phyloP scores from a whole-genome alignment of 805 yeast genomes.

The Maudiozyma barnettii region DNA sequence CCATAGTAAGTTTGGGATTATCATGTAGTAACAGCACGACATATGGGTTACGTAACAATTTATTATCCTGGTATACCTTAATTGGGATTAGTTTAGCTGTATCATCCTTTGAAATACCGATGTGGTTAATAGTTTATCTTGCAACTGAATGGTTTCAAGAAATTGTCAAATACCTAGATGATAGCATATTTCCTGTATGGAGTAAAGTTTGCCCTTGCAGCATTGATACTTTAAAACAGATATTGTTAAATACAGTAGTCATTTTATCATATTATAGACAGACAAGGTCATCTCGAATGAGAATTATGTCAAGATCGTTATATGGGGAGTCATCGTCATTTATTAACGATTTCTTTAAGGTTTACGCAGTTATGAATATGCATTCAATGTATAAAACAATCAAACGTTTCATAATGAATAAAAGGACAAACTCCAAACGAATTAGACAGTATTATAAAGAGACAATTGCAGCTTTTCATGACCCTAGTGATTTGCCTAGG shows the following conservation, averaged over 20 bases:
- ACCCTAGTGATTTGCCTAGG: constrained; percentile 1
- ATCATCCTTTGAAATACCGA: neutral
- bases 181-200: neutral
- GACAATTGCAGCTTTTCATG: neutral
- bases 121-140: neutral
- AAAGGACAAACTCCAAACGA: neutral
- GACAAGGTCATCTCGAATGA: too few relatives aligned
- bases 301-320: neutral
- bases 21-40: neutral
- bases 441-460: neutral
- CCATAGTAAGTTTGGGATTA: neutral
- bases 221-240: neutral
- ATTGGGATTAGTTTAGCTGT: neutral
- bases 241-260: neutral
- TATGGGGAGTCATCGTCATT: neutral
- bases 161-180: too few relatives aligned
- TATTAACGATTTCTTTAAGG: constrained; percentile 10
- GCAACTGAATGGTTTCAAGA: too few relatives aligned
- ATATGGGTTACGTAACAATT: neutral
- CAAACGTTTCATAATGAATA: neutral
- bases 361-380: constrained; percentile 16
- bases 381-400: constrained; percentile 7
- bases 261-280: neutral
- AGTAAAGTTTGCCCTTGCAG: neutral
- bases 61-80: neutral